phyloP scores from a whole-genome alignment of 139 green algal genomes.

The Pedinophyceae sp. region DNA sequence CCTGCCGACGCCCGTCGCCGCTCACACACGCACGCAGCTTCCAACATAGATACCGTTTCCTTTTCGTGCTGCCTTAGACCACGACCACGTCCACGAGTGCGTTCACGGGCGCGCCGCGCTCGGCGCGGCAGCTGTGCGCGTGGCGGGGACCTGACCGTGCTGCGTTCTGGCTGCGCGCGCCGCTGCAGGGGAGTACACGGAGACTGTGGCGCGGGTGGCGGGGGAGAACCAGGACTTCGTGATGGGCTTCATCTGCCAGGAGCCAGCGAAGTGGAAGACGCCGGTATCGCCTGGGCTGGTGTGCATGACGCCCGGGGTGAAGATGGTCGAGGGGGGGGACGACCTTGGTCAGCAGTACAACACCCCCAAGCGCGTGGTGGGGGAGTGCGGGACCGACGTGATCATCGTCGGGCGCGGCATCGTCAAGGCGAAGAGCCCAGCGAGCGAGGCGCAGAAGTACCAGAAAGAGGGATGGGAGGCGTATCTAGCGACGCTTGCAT shows the following conservation, averaged over 20 bases:
- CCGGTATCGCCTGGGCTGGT: constrained; percentile 56
- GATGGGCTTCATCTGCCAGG: constrained; percentile 94
- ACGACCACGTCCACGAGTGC: too few relatives aligned
- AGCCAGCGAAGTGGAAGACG: constrained; percentile 57
- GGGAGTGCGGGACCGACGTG: constrained; percentile 70
- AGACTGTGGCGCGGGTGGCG: constrained; percentile 58
- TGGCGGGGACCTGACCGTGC: too few relatives aligned
- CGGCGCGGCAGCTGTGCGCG: too few relatives aligned
- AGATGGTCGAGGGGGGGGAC: constrained; percentile 75
- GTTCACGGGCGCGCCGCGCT: too few relatives aligned
- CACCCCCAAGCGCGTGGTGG: constrained; percentile 72
- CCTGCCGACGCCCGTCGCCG: too few relatives aligned
- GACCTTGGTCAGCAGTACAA: constrained; percentile 97
- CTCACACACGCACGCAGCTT: too few relatives aligned
- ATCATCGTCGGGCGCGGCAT: constrained; percentile 94
- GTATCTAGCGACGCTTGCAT: constrained; percentile 51
- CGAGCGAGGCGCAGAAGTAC: constrained; percentile 64
- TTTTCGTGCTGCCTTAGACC: too few relatives aligned
- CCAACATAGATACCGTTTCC: too few relatives aligned
- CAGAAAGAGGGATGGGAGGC: constrained; percentile 70
- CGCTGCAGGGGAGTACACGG: constrained; percentile 64
- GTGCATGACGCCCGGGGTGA: constrained; percentile 97
- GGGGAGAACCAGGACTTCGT: constrained; percentile 81
- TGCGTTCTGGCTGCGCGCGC: too few relatives aligned
- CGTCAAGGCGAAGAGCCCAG: constrained; percentile 53